Conservation (phyloP, 1,139 yeast genomes). For the Kodamaea alishanica region DNA sequence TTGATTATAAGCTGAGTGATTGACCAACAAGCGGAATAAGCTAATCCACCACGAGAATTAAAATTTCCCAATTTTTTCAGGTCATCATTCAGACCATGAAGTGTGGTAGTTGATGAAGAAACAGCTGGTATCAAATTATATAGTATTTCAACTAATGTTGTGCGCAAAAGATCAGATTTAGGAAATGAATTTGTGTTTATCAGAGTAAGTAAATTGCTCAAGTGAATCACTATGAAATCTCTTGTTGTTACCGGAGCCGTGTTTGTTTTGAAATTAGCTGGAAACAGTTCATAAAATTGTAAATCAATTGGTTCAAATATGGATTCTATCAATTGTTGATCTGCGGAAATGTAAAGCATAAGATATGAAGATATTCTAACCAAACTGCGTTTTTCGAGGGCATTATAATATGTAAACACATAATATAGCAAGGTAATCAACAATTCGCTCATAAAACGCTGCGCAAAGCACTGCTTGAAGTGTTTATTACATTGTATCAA, state of each 20-base stretch:
- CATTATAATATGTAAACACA: slow-evolving; percentile 42
- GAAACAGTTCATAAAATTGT: slow-evolving; percentile 43
- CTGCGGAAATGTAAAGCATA: slow-evolving; percentile 58
- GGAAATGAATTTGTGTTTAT: slow-evolving; percentile 8
- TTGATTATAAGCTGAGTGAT: slow-evolving; percentile 51
- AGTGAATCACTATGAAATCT: slow-evolving; percentile 57
- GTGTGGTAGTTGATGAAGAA: slow-evolving; percentile 22
- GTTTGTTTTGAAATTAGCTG: slow-evolving; percentile 40
- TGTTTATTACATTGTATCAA: slow-evolving; percentile 64
- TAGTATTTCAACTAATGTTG: slow-evolving; percentile 52
- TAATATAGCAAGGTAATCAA: slow-evolving; percentile 55
- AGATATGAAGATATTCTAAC: slow-evolving; percentile 61
- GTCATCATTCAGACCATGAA: slow-evolving; percentile 2
- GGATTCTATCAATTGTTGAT: slow-evolving; percentile 33
- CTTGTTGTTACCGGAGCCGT: slow-evolving; percentile 48
- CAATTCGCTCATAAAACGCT: slow-evolving; percentile 51
- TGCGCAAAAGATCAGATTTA: slow-evolving; percentile 24
- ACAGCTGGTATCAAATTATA: slow-evolving; percentile 58
- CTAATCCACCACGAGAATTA: slow-evolving; percentile 46
- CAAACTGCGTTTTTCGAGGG: slow-evolving; percentile 38
- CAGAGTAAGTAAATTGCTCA: slow-evolving; percentile 36
- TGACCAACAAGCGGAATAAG: slow-evolving; percentile 57
- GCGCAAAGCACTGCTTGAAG: slow-evolving; percentile 48
- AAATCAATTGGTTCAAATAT: slow-evolving; percentile 41
- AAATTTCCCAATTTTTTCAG: slow-evolving; percentile 27